phyloP scores from a whole-genome alignment of 768 basidiomycete genomes.

The Leccinum aurantiacum region DNA sequence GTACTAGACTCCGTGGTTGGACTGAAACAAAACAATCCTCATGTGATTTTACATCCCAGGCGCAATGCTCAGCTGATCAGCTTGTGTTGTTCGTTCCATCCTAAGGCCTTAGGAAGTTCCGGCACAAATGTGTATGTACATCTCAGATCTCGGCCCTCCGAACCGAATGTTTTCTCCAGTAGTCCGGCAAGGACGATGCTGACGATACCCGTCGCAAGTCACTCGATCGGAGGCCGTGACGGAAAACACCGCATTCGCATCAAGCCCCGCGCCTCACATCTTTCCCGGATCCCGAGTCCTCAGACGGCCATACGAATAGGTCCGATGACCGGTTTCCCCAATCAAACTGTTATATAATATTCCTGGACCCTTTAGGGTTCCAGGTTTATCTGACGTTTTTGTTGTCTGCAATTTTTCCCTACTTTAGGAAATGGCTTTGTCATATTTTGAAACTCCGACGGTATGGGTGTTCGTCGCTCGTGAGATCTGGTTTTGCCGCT shows the following conservation, averaged over 20 bases:
- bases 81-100: no score
- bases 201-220: not conserved
- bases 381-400: no score
- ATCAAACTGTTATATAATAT: not conserved
- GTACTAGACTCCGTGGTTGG: not conserved
- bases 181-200: not conserved
- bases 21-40: not conserved
- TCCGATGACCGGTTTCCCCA: not conserved
- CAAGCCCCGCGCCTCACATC: not conserved
- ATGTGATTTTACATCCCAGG: no score
- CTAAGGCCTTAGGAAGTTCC: no score
- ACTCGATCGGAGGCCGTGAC: not conserved
- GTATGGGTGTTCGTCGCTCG: no score
- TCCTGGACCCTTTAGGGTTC: no score
- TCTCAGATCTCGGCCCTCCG: not conserved
- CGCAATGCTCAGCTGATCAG: no score
- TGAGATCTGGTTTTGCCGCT: no score
- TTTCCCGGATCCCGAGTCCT: not conserved
- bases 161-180: not conserved
- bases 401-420: no score
- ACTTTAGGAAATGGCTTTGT: no score
- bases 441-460: no score
- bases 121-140: not conserved
- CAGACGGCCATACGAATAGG: not conserved
- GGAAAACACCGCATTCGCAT: not conserved